phyloP scores from a whole-genome alignment of 805 yeast species.

The Candida hispaniensis region DNA sequence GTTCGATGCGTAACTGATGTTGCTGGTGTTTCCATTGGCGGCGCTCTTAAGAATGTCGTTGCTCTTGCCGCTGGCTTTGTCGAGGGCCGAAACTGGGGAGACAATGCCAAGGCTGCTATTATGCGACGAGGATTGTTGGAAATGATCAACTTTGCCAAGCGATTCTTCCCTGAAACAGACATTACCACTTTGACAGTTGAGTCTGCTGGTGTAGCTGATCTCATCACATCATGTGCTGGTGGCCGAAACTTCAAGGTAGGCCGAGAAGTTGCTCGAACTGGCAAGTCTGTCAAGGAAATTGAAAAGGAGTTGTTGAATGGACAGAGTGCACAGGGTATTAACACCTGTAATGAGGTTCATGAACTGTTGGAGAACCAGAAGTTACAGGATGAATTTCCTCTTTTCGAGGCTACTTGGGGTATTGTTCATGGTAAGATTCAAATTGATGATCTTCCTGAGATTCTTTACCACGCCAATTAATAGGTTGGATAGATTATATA shows the following conservation, averaged over 20 bases:
- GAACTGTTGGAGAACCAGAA: slow-evolving; percentile 54
- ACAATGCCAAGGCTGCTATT: slow-evolving; percentile 94
- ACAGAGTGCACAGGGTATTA: slow-evolving; percentile 92
- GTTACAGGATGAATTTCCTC: slow-evolving; percentile 63
- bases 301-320: slow-evolving; percentile 86
- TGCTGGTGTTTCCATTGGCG: slow-evolving; percentile 92
- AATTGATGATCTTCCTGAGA: slow-evolving; percentile 61
- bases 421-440: slow-evolving; percentile 66
- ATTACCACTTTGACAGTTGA: slow-evolving; percentile 83
- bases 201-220: slow-evolving; percentile 95
- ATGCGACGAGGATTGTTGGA: slow-evolving; percentile 93
- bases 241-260: slow-evolving; percentile 95
- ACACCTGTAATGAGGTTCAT: slow-evolving; percentile 84
- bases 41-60: slow-evolving; percentile 92
- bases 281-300: slow-evolving; percentile 65
- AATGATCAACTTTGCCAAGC: slow-evolving; percentile 73
- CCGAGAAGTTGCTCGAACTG: slow-evolving; percentile 63
- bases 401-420: slow-evolving; percentile 67
- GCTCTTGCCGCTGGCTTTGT: slow-evolving; percentile 97
- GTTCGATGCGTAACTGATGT: slow-evolving; percentile 87
- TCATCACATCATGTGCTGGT: slow-evolving; percentile 95
- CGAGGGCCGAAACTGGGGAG: slow-evolving; percentile 98
- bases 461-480: slow-evolving; percentile 18
- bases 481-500: slow-evolving; percentile 15
- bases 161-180: slow-evolving; percentile 65